A percentile compares a stretch with the other conserved stretches of the same genome.
phyloP scores from a whole-genome alignment of 108 stramenopile genomes.

The Fragilariopsis cylindrus region DNA sequence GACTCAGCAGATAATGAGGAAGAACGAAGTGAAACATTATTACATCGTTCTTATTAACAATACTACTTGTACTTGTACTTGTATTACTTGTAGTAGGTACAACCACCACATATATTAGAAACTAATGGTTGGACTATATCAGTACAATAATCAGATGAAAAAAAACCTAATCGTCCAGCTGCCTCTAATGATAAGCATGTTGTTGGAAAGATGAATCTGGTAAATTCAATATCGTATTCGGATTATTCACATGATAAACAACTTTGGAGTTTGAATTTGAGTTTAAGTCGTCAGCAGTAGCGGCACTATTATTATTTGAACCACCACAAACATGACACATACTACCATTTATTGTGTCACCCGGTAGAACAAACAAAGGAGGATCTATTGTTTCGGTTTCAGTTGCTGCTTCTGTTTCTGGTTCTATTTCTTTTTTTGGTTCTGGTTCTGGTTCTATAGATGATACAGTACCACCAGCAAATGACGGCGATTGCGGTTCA shows the following conservation, averaged over 20 bases:
- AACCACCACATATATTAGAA: neutral
- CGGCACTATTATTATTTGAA: neutral
- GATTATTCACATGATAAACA: neutral
- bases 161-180: slow-evolving; percentile 3
- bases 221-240: neutral
- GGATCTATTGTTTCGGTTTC: neutral
- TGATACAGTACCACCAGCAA: too few species aligned
- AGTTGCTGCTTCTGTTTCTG: neutral
- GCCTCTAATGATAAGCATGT: neutral
- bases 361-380: slow-evolving; percentile 1
- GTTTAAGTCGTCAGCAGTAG: too few species aligned
- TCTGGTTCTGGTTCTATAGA: neutral
- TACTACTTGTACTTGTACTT: neutral
- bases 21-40: too few species aligned
- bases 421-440: neutral
- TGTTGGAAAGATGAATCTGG: neutral
- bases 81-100: neutral
- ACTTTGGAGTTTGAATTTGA: too few species aligned
- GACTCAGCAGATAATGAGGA: too few species aligned
- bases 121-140: neutral
- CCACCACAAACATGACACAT: neutral
- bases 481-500: neutral
- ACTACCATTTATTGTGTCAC: neutral
- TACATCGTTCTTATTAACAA: too few species aligned
- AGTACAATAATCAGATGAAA: neutral